These are phyloP conservation scores for Rhodotorula sp. DNA, from an alignment of 1,284 basidiomycete species.

Conservation along the genomic window DNA sequence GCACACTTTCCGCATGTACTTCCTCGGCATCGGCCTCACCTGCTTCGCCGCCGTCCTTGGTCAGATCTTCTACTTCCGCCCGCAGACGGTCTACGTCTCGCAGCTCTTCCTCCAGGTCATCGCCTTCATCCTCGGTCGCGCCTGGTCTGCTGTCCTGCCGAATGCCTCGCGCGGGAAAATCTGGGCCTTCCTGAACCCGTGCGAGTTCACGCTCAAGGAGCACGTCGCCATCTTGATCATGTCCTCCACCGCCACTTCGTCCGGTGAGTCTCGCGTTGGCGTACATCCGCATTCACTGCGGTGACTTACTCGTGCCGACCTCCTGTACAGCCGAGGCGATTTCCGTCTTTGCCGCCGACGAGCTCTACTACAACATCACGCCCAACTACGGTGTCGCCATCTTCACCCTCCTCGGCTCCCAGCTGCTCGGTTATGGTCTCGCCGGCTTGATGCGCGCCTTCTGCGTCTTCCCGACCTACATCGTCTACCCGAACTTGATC, in stretches of 20 bases:
- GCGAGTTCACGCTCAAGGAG: constrained; percentile 42
- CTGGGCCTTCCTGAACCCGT: constrained; percentile 42
- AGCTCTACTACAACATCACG: constrained; percentile 59
- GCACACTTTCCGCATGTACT: constrained; percentile 38
- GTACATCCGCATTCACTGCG: too few species aligned
- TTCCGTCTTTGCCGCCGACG: constrained; percentile 64
- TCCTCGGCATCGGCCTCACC: constrained; percentile 30
- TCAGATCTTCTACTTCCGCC: constrained; percentile 41
- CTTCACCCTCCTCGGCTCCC: constrained; percentile 14
- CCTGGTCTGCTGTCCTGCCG: constrained; percentile 29
- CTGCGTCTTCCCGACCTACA: constrained; percentile 41
- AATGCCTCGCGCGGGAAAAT: constrained; percentile 28
- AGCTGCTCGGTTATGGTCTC: constrained; percentile 32
- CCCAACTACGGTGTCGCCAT: constrained; percentile 54
- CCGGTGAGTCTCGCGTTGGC: constrained; percentile 33
- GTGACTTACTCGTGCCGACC: too few species aligned
- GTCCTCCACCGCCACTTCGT: constrained; percentile 63
- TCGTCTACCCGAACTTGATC: constrained; percentile 39
- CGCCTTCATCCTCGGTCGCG: constrained; percentile 35
- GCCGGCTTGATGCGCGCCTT: constrained; percentile 36
- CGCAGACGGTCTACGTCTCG: constrained; percentile 40
- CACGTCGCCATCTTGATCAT: constrained; percentile 53
- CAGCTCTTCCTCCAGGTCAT: constrained; percentile 41
- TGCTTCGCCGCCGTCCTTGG: constrained; percentile 42
- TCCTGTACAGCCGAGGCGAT: constrained; percentile 58